phyloP scores from a whole-genome alignment of 169 alveolate species.

The Cryptosporidium ryanae region DNA sequence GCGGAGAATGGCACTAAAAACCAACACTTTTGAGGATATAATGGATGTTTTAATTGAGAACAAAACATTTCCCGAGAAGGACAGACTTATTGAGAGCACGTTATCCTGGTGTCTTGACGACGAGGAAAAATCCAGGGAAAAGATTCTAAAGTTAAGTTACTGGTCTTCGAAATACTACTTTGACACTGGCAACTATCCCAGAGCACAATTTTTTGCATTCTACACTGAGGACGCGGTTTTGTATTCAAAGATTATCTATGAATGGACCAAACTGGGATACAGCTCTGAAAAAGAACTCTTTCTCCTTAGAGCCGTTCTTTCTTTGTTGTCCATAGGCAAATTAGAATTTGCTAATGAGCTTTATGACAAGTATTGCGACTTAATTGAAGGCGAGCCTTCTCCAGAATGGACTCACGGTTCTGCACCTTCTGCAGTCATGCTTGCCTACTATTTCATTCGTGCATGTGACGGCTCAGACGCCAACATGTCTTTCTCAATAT shows the following conservation, averaged over 20 bases:
- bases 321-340: constrained; percentile 27
- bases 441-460: constrained; percentile 28
- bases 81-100: constrained; percentile 28
- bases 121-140: constrained; percentile 8
- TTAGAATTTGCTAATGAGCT: constrained; percentile 41
- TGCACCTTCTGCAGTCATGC: constrained; percentile 47
- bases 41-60: constrained; percentile 25
- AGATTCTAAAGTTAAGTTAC: constrained; percentile 24
- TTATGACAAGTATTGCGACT: constrained; percentile 18
- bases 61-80: constrained; percentile 16
- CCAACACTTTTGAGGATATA: constrained; percentile 1
- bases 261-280: constrained; percentile 58
- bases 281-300: constrained; percentile 59
- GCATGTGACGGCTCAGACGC: constrained; percentile 16
- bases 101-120: constrained; percentile 55
- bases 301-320: constrained; percentile 63
- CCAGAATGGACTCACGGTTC: neutral
- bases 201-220: constrained; percentile 55
- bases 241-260: constrained; percentile 35
- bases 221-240: constrained; percentile 38
- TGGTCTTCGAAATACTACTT: constrained; percentile 66
- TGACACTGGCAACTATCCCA: constrained; percentile 19
- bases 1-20: neutral
- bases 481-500: too few species aligned
- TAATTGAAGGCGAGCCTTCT: neutral